A percentile compares a stretch with the other conserved stretches of the same genome.
Conservation (phyloP, 139 green algal species). For the Chlamydomonas schloesseri region DNA sequence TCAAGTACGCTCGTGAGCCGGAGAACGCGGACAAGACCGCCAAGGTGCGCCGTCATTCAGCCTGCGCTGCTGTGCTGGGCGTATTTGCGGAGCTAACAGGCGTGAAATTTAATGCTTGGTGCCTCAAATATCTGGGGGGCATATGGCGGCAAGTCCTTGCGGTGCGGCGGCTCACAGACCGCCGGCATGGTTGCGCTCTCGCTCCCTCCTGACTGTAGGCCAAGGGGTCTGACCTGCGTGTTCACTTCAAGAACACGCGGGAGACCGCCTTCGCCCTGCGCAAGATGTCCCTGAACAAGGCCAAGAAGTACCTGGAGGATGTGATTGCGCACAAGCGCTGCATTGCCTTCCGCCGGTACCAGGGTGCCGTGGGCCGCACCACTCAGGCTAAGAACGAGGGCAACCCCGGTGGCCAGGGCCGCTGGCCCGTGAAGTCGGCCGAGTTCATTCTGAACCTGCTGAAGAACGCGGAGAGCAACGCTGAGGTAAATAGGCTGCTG, state of each 20-base stretch:
- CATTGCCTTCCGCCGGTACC: conserved; percentile 97
- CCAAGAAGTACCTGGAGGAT: conserved; percentile 97
- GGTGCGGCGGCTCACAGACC: neutral
- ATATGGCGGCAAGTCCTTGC: no score
- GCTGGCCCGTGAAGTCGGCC: conserved; percentile 96
- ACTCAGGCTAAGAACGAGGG: conserved; percentile 88
- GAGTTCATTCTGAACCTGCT: conserved; percentile 97
- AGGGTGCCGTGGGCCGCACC: conserved; percentile 87
- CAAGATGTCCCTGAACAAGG: conserved; percentile 88
- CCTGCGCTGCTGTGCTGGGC: no score
- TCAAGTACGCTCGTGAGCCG: conserved; percentile 85
- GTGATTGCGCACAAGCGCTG: conserved; percentile 95
- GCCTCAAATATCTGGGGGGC: no score
- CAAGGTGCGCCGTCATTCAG: conserved; percentile 68
- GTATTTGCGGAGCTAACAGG: no score
- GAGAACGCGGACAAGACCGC: conserved; percentile 78
- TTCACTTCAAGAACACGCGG: conserved; percentile 99
- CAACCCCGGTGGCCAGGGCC: conserved; percentile 89
- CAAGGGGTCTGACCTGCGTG: conserved; percentile 89
- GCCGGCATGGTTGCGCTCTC: neutral
- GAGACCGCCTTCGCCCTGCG: conserved; percentile 91
- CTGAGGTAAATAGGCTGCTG: conserved; percentile 78
- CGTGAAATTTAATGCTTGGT: no score
- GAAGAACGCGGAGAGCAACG: conserved; percentile 99
- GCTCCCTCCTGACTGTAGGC: conserved; percentile 68